Conservation (phyloP, 2,329 filamentous ascomycete species). For the Alternaria triticina region DNA sequence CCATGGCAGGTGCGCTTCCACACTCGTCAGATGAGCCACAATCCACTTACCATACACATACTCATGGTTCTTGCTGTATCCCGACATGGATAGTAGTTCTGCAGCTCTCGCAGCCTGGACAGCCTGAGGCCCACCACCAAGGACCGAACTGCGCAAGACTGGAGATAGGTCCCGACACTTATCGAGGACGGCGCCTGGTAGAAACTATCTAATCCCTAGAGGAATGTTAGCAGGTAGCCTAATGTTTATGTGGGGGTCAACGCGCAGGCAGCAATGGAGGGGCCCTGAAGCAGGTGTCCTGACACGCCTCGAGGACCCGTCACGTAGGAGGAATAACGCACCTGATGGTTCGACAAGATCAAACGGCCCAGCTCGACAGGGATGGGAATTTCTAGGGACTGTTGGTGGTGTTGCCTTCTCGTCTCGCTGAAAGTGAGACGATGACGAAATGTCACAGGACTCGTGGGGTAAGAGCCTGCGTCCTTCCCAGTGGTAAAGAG, state of each 20-base stretch:
- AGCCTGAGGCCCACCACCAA: conserved; percentile 60
- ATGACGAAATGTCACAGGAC: conserved; percentile 24
- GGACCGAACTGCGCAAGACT: conserved; percentile 41
- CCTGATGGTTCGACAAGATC: conserved; percentile 45
- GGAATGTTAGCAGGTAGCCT: conserved; percentile 38
- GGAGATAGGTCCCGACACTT: conserved; percentile 34
- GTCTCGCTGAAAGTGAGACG: conserved; percentile 16
- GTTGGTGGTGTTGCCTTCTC: conserved; percentile 10
- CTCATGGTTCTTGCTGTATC: conserved; percentile 77
- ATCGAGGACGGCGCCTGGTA: conserved; percentile 35
- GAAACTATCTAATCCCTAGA: conserved; percentile 39
- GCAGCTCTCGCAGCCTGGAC: conserved; percentile 37
- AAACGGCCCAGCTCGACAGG: conserved; percentile 47
- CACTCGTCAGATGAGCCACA: conserved; percentile 50
- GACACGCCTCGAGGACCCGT: conserved; percentile 13
- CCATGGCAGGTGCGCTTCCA: conserved; percentile 43
- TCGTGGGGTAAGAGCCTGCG: conserved; percentile 16
- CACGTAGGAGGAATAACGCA: conserved; percentile 31
- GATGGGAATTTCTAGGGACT: conserved; percentile 24
- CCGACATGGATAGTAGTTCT: conserved; percentile 76
- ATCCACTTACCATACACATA: conserved; percentile 79
- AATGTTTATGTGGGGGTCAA: conserved; percentile 22
- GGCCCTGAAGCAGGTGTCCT: conserved; percentile 21
- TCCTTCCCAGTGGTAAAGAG: conserved; percentile 22
- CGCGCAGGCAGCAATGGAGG: conserved; percentile 38